These are phyloP conservation scores for Coemansia sp. DNA, from an alignment of 192 early-diverging fungal species.

Conservation along the genomic window DNA sequence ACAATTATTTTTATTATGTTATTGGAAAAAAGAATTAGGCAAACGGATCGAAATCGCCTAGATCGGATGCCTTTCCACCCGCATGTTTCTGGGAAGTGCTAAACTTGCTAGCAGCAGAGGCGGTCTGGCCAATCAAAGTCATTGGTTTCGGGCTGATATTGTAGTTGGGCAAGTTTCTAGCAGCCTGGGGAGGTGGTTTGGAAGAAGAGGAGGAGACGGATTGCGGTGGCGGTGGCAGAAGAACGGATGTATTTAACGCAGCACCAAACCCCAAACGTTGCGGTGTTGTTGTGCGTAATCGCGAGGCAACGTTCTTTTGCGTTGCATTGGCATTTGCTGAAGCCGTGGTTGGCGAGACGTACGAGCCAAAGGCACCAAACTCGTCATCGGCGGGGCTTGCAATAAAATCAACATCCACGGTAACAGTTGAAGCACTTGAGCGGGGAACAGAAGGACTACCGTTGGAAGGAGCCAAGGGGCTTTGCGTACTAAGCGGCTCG, in stretches of 20 bases:
- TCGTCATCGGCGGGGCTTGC: slow-evolving; percentile 11
- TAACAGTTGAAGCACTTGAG: neutral
- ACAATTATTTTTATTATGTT: neutral
- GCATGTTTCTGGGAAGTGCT: slow-evolving; percentile 24
- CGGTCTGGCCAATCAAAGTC: neutral
- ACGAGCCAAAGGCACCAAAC: slow-evolving; percentile 31
- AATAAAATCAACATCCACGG: slow-evolving; percentile 18
- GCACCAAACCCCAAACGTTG: neutral
- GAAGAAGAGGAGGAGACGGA: neutral
- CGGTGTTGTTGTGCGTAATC: slow-evolving; percentile 14
- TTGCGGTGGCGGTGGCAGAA: neutral
- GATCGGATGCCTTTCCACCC: slow-evolving; percentile 38
- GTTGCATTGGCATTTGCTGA: neutral
- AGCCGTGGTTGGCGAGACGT: slow-evolving; percentile 6
- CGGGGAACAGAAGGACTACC: neutral
- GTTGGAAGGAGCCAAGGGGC: neutral
- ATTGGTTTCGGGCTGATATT: neutral
- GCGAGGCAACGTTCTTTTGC: slow-evolving; percentile 2
- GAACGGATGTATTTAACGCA: neutral
- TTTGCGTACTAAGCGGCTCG: neutral
- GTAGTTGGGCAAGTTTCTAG: neutral
- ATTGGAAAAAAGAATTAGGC: slow-evolving; percentile 18
- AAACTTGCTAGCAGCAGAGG: neutral
- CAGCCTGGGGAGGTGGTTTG: neutral
- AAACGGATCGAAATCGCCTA: slow-evolving; percentile 51